Percentiles rank a stretch among this genome's conserved stretches.
Conservation (phyloP, 768 basidiomycete species). For the Hypholoma fasciculare region DNA sequence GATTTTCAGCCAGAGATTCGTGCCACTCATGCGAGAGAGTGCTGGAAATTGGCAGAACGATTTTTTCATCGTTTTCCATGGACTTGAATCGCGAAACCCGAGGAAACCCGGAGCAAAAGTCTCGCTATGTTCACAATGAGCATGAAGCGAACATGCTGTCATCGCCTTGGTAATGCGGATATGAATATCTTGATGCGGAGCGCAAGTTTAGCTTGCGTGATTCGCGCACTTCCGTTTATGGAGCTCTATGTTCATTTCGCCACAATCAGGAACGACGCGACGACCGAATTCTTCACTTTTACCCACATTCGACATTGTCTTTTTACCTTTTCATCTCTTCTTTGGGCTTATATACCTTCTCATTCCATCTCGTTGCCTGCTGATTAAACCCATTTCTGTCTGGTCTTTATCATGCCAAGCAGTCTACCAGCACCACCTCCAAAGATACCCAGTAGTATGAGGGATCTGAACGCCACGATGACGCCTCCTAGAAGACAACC, state of each 20-base stretch:
- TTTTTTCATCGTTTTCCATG: background rate
- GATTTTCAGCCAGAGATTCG: no score
- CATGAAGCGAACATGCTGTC: background rate
- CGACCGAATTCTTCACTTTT: constrained; percentile 1
- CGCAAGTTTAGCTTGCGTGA: background rate
- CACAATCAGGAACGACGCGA: constrained; percentile 3
- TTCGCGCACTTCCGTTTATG: background rate
- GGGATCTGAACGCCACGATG: background rate
- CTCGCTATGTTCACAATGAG: background rate
- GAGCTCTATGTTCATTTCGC: background rate
- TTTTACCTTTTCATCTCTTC: background rate
- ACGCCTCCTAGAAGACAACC: background rate
- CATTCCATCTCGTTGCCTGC: background rate
- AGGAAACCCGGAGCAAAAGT: no score
- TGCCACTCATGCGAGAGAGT: no score
- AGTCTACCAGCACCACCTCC: background rate
- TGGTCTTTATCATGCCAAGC: background rate
- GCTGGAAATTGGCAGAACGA: no score
- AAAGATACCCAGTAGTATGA: background rate
- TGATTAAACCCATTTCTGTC: background rate
- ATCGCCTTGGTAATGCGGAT: background rate
- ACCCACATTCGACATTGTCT: background rate
- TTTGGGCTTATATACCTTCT: background rate
- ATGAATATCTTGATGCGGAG: constrained; percentile 2
- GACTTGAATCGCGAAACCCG: background rate